Conservation (phyloP, 2,329 filamentous ascomycete genomes). For the Blastomyces percursus region DNA sequence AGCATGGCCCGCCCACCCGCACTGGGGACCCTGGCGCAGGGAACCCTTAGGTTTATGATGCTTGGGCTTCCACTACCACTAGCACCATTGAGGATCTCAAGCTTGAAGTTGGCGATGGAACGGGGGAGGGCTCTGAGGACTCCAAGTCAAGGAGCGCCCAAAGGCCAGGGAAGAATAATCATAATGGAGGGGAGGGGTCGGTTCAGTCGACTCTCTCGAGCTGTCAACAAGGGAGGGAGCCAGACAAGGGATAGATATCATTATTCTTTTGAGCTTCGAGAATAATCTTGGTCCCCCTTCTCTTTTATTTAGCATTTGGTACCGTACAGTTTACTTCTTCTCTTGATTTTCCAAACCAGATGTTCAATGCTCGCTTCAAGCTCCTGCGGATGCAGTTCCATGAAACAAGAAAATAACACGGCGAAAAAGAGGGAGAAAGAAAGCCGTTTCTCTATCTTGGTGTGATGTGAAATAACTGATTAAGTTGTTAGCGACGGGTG, state of each 20-base stretch:
- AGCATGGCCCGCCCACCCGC: background rate
- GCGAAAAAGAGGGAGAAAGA: background rate
- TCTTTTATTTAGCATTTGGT: background rate
- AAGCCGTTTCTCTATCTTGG: too few relatives aligned
- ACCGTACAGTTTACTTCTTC: background rate
- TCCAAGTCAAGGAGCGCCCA: too few relatives aligned
- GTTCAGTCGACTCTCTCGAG: background rate
- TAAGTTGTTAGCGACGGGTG: background rate
- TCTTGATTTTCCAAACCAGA: too few relatives aligned
- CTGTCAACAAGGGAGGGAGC: background rate
- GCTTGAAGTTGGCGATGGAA: background rate
- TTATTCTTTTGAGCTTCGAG: background rate
- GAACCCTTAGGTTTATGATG: background rate
- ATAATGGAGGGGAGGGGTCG: too few relatives aligned
- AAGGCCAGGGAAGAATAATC: background rate
- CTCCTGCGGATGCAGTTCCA: background rate
- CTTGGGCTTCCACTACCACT: too few relatives aligned
- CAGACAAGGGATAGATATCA: too few relatives aligned
- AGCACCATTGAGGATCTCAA: background rate
- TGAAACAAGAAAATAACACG: background rate
- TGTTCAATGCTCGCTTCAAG: too few relatives aligned
- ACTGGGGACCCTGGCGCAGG: too few relatives aligned
- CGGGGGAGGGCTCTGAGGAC: background rate
- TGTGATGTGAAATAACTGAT: background rate
- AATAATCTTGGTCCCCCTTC: background rate